These are phyloP conservation scores for Echinosophora koreensis DNA, from an alignment of 306 rosid species.

Conservation along the genomic window DNA sequence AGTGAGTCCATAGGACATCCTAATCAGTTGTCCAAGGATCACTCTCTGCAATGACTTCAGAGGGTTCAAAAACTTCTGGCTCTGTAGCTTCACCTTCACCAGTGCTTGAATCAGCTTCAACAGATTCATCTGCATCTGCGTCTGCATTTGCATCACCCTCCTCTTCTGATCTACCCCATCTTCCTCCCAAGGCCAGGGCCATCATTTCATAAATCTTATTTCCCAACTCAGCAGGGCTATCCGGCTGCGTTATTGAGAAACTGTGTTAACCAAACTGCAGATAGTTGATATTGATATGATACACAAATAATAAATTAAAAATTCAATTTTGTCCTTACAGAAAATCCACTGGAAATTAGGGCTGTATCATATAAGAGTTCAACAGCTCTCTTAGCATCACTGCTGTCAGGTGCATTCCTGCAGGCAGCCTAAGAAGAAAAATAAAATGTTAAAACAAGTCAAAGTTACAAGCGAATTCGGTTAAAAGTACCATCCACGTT, in stretches of 20 bases:
- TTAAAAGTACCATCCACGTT: neutral
- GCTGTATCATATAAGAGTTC: constrained; percentile 94
- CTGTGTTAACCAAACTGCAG: constrained; percentile 14
- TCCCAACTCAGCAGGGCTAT: constrained; percentile 97
- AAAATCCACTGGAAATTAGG: constrained; percentile 93
- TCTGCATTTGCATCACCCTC: constrained; percentile 50
- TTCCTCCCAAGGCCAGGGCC: constrained; percentile 95
- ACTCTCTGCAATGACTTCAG: constrained; percentile 82
- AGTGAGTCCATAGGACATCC: neutral
- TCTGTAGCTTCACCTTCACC: constrained; percentile 59
- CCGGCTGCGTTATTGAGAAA: constrained; percentile 70
- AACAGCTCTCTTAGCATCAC: constrained; percentile 87
- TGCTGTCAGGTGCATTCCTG: constrained; percentile 86
- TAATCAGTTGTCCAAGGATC: constrained; percentile 95
- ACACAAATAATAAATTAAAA: neutral
- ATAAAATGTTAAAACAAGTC: constrained; percentile 2
- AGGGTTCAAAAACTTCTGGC: constrained; percentile 80
- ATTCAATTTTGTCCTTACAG: constrained; percentile 57
- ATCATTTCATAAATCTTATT: constrained; percentile 95
- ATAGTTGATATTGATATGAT: neutral
- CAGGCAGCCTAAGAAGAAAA: constrained; percentile 82
- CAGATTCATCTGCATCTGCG: constrained; percentile 40
- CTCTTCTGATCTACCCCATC: constrained; percentile 92
- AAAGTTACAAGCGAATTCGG: constrained; percentile 23
- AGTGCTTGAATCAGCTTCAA: constrained; percentile 51